A percentile compares a stretch with the other conserved stretches of the same genome.
Evolutionary conservation across 2,329 filamentous ascomycete genomes (phyloP).

Genomic region (Bimuria novae-zelandiae): DNA sequence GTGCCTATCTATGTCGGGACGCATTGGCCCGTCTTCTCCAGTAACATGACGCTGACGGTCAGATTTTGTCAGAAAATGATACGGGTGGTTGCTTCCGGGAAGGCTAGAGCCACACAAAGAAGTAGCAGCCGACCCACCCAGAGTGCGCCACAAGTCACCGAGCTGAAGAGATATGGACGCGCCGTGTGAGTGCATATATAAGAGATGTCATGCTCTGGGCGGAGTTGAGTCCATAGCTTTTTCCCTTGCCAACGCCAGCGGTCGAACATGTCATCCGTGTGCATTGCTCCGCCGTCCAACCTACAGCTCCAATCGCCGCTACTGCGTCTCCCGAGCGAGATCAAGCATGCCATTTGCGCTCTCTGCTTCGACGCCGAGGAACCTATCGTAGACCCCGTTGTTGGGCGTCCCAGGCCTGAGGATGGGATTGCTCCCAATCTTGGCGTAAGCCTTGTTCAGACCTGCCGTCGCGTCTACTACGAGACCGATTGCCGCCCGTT

Average conservation of each 20-base stretch:
- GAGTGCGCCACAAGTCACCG: not conserved
- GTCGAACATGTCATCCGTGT: conserved; percentile 16
- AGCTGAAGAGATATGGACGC: not conserved
- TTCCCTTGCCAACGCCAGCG: not conserved
- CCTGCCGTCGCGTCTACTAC: conserved; percentile 42
- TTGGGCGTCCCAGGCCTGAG: conserved; percentile 8
- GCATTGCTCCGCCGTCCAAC: conserved; percentile 22
- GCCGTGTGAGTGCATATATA: not conserved
- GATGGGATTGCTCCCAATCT: conserved; percentile 15
- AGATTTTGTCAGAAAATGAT: not conserved
- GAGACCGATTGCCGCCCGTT: conserved; percentile 38
- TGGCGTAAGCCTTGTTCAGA: conserved; percentile 40
- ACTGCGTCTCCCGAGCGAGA: conserved; percentile 39
- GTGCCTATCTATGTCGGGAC: too few species aligned
- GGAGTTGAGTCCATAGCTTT: not conserved
- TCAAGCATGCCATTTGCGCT: conserved; percentile 40
- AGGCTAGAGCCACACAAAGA: not conserved
- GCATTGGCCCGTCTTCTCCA: not conserved
- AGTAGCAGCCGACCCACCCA: too few species aligned
- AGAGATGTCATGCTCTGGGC: not conserved
- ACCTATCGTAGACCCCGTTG: conserved; percentile 34
- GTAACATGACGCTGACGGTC: not conserved
- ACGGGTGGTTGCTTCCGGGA: not conserved
- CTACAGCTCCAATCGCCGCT: conserved; percentile 39
- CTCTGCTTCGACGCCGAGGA: conserved; percentile 30